phyloP scores from a whole-genome alignment of 2,329 filamentous ascomycete species.

The Colletotrichum orchidophilum region DNA sequence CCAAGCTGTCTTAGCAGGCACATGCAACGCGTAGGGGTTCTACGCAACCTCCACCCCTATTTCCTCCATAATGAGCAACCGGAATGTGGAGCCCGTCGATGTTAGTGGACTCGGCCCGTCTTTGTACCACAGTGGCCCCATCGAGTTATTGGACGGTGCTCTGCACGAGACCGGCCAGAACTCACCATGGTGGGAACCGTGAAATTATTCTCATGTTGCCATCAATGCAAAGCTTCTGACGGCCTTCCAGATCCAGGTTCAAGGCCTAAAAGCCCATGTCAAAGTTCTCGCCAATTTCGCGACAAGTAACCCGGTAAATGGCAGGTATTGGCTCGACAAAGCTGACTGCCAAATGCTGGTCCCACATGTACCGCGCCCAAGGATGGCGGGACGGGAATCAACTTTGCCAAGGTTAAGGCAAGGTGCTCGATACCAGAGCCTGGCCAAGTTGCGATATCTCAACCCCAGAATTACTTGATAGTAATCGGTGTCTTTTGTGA shows the following conservation, averaged over 20 bases:
- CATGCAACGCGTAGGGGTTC: slow-evolving; percentile 19
- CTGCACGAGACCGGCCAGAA: slow-evolving; percentile 18
- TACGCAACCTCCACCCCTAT: slow-evolving; percentile 16
- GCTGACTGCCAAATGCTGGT: not conserved
- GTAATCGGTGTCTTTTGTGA: not conserved
- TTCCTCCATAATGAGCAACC: slow-evolving; percentile 1
- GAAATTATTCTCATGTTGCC: slow-evolving; percentile 32
- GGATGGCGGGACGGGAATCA: not conserved
- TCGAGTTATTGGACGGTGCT: slow-evolving; percentile 23
- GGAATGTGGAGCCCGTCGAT: slow-evolving; percentile 20
- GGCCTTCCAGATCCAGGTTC: slow-evolving; percentile 10
- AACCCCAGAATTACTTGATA: not conserved
- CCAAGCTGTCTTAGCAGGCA: slow-evolving; percentile 17
- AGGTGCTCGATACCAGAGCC: too few species aligned
- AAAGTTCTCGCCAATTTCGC: not conserved
- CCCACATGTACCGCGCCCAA: not conserved
- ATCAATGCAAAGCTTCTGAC: slow-evolving; percentile 24
- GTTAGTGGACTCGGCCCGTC: slow-evolving; percentile 27
- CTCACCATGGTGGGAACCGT: slow-evolving; percentile 22
- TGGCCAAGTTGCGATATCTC: not conserved
- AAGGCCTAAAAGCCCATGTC: not conserved
- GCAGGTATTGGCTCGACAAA: not conserved
- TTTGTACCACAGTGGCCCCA: slow-evolving; percentile 2
- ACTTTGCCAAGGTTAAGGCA: not conserved
- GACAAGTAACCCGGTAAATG: not conserved